A percentile compares a stretch with the other conserved stretches of the same genome.
Evolutionary conservation across 2,329 filamentous ascomycete genomes (phyloP).

Genomic region (Paraconiothyrium brasiliense): DNA sequence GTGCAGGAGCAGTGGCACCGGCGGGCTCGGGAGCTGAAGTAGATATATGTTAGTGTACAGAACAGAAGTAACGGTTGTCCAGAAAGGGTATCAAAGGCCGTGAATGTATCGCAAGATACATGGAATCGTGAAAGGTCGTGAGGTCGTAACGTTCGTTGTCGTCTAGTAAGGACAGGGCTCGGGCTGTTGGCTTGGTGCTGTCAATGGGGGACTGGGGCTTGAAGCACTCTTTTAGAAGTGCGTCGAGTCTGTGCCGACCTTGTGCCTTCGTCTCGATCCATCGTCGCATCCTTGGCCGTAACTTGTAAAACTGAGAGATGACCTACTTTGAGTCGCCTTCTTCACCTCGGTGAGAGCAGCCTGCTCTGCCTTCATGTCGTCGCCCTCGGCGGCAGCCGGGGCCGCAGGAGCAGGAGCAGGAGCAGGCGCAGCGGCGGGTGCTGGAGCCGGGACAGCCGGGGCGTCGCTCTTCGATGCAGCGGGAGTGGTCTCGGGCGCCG

Average conservation of each 20-base stretch:
- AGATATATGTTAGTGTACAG: conserved; percentile 33
- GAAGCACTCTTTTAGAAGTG: background rate
- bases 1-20: conserved; percentile 39
- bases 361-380: conserved; percentile 39
- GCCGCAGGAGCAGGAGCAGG: conserved; percentile 16
- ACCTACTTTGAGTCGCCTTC: conserved; percentile 48
- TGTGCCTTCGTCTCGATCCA: conserved; percentile 35
- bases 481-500: conserved; percentile 33
- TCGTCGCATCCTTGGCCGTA: conserved; percentile 24
- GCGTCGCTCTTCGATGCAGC: conserved; percentile 20
- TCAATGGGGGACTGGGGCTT: background rate
- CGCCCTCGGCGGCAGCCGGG: conserved; percentile 11
- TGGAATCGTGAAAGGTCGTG: conserved; percentile 9
- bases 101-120: conserved; percentile 6
- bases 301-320: conserved; percentile 24
- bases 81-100: conserved; percentile 3
- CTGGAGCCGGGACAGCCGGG: conserved; percentile 28
- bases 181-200: background rate
- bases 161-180: background rate
- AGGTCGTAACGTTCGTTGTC: background rate
- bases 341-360: conserved; percentile 44
- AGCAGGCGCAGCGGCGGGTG: conserved; percentile 10
- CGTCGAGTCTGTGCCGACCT: conserved; percentile 25
- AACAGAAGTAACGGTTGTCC: conserved; percentile 18
- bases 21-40: conserved; percentile 45